Evolutionary conservation across 169 alveolate species (phyloP), one percentile per base, ranked within the genome.

Genomic region (Cryptosporidium meleagridis): DNA sequence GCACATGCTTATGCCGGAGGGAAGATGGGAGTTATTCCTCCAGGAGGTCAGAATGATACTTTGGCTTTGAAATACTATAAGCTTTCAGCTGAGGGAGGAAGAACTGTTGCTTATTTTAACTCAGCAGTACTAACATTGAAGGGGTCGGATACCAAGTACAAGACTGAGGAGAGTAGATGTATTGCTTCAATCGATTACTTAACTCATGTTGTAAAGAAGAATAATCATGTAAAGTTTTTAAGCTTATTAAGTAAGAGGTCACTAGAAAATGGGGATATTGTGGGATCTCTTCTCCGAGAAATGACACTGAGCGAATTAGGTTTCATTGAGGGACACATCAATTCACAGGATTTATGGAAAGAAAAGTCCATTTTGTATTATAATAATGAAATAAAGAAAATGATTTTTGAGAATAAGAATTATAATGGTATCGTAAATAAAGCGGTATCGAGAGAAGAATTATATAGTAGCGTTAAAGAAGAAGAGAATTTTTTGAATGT

Each of bases 1-100:
- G 97, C 96, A 0, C 97, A 95, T 85, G 95, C 95, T 39, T 95
- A 93, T 70, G 95, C 97, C 1, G 97, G 97, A 14, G 92, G 94
- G 31, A 93, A 93, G 59, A 89, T 85, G 55, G 97, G 94, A 39
- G 92, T 95, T 14, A 91, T 93, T 23, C 93, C 95, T 39, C 94
- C 94, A 1, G 97, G 95, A 45, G 96, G 95, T 23, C 91, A 93
- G 85, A 95, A 95, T 70, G 93, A 94, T 45, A 93, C 92, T 85
- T 86, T 85, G 91, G 94, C 97, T 9, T 91, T 94, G 58, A 93
- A 95, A 68, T 94, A 95, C 73, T 95, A 95, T 85, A 65, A 92
- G 3, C 44, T 93, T 39, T 95, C 97, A 2, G 96, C 97, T 14
- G 91, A 93, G 44, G 91, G 91, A 61, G 97, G 97, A 0, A 95